Evolutionary conservation across 2,329 filamentous ascomycete genomes (phyloP).

Genomic region (Venturia carpophila): DNA sequence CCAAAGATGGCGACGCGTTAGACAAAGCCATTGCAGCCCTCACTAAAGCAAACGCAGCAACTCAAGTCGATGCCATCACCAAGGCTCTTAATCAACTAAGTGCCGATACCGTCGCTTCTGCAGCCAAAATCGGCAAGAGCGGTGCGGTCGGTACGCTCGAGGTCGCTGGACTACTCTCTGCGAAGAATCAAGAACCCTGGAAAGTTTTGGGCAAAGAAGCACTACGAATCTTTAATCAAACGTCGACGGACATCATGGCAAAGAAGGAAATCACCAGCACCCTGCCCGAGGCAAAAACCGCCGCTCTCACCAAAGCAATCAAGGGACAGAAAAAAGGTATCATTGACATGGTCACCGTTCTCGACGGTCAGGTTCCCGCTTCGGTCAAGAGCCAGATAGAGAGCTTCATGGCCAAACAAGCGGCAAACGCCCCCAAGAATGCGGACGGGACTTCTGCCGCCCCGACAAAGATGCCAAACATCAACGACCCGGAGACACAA

Average conservation of each 20-base stretch:
- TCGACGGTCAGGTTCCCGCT: neutral
- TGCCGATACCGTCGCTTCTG: constrained; percentile 2
- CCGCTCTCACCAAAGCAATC: neutral
- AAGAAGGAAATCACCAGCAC: constrained; percentile 6
- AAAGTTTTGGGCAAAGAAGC: neutral
- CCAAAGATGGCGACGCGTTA: neutral
- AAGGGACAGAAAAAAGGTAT: constrained; percentile 4
- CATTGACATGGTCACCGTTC: constrained; percentile 1
- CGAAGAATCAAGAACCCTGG: neutral
- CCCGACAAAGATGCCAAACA: neutral
- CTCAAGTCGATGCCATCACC: constrained; percentile 5
- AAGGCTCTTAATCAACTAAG: neutral
- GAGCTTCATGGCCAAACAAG: neutral
- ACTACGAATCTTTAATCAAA: neutral
- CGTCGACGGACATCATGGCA: neutral
- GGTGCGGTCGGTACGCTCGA: constrained; percentile 1
- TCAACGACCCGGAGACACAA: neutral
- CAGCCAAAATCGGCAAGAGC: neutral
- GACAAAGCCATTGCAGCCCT: constrained; percentile 11
- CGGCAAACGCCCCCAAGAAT: neutral
- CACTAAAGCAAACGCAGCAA: constrained; percentile 4
- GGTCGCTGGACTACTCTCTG: neutral
- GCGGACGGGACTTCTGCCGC: neutral
- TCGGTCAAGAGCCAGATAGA: neutral
- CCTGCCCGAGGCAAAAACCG: neutral